Evolutionary conservation across 176 grass and related monocot species (phyloP).

Genomic region (Puccinellia tenuiflora): DNA sequence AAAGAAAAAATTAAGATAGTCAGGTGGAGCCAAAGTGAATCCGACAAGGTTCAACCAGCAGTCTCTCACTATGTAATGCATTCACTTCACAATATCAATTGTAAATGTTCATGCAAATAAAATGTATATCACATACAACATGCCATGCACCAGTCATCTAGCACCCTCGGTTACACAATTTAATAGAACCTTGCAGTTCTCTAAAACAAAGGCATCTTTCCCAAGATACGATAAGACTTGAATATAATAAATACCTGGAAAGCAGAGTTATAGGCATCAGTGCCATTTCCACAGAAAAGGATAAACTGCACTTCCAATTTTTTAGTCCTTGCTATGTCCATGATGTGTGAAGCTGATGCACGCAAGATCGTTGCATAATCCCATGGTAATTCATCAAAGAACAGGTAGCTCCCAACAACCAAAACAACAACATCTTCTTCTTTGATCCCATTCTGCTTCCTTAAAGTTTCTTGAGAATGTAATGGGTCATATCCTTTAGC

Average conservation of each 20-base stretch:
- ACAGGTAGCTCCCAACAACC: constrained; percentile 70
- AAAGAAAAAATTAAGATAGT: constrained; percentile 19
- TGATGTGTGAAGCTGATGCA: constrained; percentile 53
- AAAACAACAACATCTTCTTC: constrained; percentile 69
- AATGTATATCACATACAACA: not conserved
- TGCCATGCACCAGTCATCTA: not conserved
- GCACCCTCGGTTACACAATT: not conserved
- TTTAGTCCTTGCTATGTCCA: constrained; percentile 47
- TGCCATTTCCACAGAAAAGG: constrained; percentile 79
- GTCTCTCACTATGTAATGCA: not conserved
- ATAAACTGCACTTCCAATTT: constrained; percentile 53
- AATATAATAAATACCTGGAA: constrained; percentile 57
- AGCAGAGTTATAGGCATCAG: constrained; percentile 51
- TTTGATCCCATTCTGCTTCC: constrained; percentile 54
- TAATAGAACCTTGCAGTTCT: not conserved
- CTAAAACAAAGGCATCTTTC: not conserved
- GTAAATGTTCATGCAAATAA: not conserved
- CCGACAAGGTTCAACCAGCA: not conserved
- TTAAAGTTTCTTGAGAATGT: constrained; percentile 40
- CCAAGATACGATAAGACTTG: constrained; percentile 1
- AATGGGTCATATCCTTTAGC: constrained; percentile 46
- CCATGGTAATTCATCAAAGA: constrained; percentile 81
- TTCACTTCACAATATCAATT: not conserved
- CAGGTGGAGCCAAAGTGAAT: constrained; percentile 10
- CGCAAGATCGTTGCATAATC: constrained; percentile 57